Evolutionary conservation across 2,329 filamentous ascomycete species (phyloP), one percentile per base, ranked within the genome.

Genomic region (Ceratocystis ficicola): DNA sequence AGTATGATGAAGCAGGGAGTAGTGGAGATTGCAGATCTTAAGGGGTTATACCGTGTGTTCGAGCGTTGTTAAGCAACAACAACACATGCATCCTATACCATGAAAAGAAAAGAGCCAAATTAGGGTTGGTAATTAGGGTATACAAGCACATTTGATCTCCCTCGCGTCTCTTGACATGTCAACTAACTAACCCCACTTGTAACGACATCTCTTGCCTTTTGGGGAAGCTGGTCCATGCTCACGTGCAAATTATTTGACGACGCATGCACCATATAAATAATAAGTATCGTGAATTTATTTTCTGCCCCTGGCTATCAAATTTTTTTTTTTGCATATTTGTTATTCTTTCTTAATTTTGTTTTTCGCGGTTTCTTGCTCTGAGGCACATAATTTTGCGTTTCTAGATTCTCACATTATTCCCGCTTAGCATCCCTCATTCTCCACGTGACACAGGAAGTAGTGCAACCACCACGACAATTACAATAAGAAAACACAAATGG

Each of bases 1-100:
- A 80, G 82, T 4, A 76, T 97, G 71, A 83, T 95, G 76, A 84
- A 86, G 63, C 88, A 85, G 0, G 82, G 79, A 7, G 84, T 96
- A 10, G 77, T 95, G 60, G 93, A 99, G 75, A 85, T 96, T 62
- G 93, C 94, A 1, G 90, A 95, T 76, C 75, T 97, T 67, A 97
- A 96, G 75, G 91, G 92, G 0, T 73, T 99, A 67, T 99, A 99
- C 75, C 80, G 89, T 59, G 92, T 97, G 2, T 99, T 99, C 79
- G 94, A 99, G 76, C 80, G 94, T 65, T 97, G 94, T 74, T 97
- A 75, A 83, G 32, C 28, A 15, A n/a, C 8, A 62, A 25, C 36
- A 5, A 44, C n/a, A 22, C 59, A 44, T 41, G 30, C 30, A 32
- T 32, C 30, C 4, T 32, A 7, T 32, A 32, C 30, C 30, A 32